These are phyloP conservation scores for Penicillium waksmanii DNA, from an alignment of 495 filamentous ascomycete genomes.

Conservation along the genomic window DNA sequence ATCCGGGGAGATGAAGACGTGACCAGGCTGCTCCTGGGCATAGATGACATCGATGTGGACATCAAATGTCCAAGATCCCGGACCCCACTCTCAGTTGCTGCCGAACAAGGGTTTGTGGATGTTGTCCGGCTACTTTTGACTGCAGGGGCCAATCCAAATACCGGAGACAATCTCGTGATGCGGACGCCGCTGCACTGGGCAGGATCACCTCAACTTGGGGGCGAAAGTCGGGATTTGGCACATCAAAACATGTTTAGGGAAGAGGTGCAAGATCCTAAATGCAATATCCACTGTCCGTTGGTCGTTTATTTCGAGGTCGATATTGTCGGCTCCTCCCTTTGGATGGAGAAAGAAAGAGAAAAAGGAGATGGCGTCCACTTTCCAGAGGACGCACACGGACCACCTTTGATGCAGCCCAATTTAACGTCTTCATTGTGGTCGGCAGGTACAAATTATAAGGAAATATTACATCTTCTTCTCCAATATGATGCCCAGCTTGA, in stretches of 20 bases:
- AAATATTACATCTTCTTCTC: too few species aligned
- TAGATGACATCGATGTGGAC: slow-evolving; percentile 8
- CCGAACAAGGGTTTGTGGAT: slow-evolving; percentile 6
- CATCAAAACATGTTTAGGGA: background rate
- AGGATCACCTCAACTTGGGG: background rate
- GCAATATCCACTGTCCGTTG: slow-evolving; percentile 1
- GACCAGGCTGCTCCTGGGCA: slow-evolving; percentile 3
- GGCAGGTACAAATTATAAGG: background rate
- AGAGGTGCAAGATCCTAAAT: slow-evolving; percentile 1
- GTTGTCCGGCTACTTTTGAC: slow-evolving; percentile 4
- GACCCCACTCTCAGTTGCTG: slow-evolving; percentile 7
- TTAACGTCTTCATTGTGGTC: background rate
- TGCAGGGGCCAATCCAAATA: slow-evolving; percentile 5
- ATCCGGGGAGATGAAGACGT: slow-evolving; percentile 8
- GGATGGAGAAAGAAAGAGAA: background rate
- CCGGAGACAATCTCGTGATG: background rate
- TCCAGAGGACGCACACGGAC: background rate
- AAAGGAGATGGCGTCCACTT: background rate
- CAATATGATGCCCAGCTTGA: too few species aligned
- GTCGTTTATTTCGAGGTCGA: slow-evolving; percentile 7
- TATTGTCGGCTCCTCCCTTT: background rate
- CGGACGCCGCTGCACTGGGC: background rate
- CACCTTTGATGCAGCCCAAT: background rate
- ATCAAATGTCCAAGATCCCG: background rate
- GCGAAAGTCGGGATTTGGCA: background rate